Evolutionary conservation across 345 rosid genomes (phyloP), one percentile per base, ranked within the genome.

Genomic region (Populus pruinosa): DNA sequence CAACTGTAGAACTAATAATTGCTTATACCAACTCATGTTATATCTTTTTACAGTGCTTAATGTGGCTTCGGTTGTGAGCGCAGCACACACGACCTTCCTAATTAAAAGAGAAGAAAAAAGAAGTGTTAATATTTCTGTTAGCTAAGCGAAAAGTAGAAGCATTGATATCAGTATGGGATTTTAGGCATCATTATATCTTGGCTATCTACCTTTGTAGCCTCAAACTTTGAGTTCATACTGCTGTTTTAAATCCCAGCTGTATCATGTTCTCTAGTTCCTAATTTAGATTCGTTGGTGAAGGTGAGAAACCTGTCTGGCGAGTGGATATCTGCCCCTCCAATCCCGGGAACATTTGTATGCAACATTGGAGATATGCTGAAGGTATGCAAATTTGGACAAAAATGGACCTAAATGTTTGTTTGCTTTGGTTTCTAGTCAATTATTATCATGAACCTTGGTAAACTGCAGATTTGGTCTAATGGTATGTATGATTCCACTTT

Each of bases 291-390:
- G 31, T 31, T 81, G 33, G 43, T 81, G 82, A 82, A 95, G 98
- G 99, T 91, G 84, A 87, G 87, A 81, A 95, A 95, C 83, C 71
- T 73, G 61, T 69, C 90, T 0, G 98, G 97, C 3, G 92, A 93
- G 59, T 95, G 99, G 98, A 90, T 95, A 79, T 85, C 91, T 11
- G 98, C 98, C 50, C 86, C 90, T n/a, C 97, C 98, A 0, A 82
- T 93, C 31, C 93, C 94, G 0, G 97, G 96, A 77, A 79, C 97
- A 23, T 91, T 93, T 80, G 91, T 93, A 16, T 95, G 98, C 87
- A 93, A 91, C 91, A 93, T 95, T 4, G 94, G 99, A 2, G 96
- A 95, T 86, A 95, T 95, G 98, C 81, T 93, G 72, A 93, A 93
- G 99, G 96, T 93, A 82, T 43, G 35, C 11, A 4, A 6, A 70